Evolutionary conservation across 2,329 filamentous ascomycete species (phyloP), one percentile per base, ranked within the genome.

Genomic region (Daldinia sp.): DNA sequence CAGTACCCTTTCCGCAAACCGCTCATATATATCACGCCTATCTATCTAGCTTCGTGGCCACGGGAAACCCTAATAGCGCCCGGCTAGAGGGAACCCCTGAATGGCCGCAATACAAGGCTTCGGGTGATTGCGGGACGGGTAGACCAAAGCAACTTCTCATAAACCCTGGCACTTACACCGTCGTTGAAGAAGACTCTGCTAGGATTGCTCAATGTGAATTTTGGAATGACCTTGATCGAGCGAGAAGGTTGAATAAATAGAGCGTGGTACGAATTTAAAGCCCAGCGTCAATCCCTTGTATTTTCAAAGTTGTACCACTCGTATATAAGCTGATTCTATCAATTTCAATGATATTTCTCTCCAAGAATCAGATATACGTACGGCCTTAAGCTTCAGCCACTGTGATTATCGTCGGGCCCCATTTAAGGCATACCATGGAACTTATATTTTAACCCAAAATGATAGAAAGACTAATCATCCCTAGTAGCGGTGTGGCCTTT

Each of bases 21-120:
- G 47, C 47, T 1, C 47, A 50, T 15, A 50, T 50, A 30, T 50
- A 50, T 13, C 47, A 50, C 29, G 47, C 30, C 2, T 50, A 50
- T 11, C 30, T 50, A 15, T 29, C 47, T 13, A 50, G 47, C 11
- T 50, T 50, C 30, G 47, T 50, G 10, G 47, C 47, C 5, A 50
- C 47, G 3, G 47, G 47, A 9, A 25, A 50, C 17, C 47, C 47
- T 19, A 50, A 50, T 30, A 30, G 10, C 10, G 47, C 30, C 17
- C 47, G 47, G 47, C 30, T 32, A 2, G 47, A 32, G 29, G 47
- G 47, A 15, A 23, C 47, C 3, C 47, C 47, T 2, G 47, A 50
- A 17, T 50, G 47, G 47, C 47, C 47, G 15, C 29, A 35, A 9
- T 50, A 50, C 30, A 17, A 35, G 3, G 29, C 30, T 13, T 23